These are phyloP conservation scores for Sporobolomyces pararoseus DNA, from an alignment of 768 basidiomycete species.

Conservation along the genomic window DNA sequence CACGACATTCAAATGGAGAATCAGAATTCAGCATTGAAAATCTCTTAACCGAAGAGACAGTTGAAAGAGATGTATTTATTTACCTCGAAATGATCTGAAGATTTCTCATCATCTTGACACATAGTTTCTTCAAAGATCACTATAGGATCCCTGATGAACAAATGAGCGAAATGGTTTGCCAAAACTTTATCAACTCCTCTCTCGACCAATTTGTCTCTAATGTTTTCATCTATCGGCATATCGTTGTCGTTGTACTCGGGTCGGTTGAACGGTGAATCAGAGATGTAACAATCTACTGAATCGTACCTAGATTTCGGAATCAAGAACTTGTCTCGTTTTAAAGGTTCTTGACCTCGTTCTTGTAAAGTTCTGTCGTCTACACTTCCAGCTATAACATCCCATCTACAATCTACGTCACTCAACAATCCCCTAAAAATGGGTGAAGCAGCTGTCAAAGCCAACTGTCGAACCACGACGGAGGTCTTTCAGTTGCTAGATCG, in stretches of 20 bases:
- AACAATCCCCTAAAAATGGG: slow-evolving; percentile 92
- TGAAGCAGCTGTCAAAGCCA: slow-evolving; percentile 90
- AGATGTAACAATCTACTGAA: slow-evolving; percentile 87
- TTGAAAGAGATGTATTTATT: neutral
- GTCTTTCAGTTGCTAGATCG: too few relatives aligned
- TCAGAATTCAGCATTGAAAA: too few relatives aligned
- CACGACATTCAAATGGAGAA: too few relatives aligned
- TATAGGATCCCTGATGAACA: slow-evolving; percentile 96
- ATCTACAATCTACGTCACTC: slow-evolving; percentile 94
- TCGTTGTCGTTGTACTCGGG: slow-evolving; percentile 90
- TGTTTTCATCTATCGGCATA: slow-evolving; percentile 70
- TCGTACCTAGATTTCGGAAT: slow-evolving; percentile 98
- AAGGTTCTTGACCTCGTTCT: slow-evolving; percentile 79
- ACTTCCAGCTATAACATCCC: slow-evolving; percentile 98
- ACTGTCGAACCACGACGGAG: too few relatives aligned
- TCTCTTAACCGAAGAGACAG: neutral
- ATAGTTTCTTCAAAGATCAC: slow-evolving; percentile 92
- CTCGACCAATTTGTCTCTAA: slow-evolving; percentile 66
- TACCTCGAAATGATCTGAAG: slow-evolving; percentile 95
- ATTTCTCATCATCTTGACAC: slow-evolving; percentile 78
- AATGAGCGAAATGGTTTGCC: slow-evolving; percentile 85
- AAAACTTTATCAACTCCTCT: slow-evolving; percentile 83
- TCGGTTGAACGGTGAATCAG: slow-evolving; percentile 72
- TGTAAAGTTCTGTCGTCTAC: slow-evolving; percentile 96
- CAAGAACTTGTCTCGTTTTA: slow-evolving; percentile 65